A percentile compares a stretch with the other conserved stretches of the same genome.
These are phyloP conservation scores for Iris macrosiphon DNA, from an alignment of 106 monocot species.

Conservation along the genomic window DNA sequence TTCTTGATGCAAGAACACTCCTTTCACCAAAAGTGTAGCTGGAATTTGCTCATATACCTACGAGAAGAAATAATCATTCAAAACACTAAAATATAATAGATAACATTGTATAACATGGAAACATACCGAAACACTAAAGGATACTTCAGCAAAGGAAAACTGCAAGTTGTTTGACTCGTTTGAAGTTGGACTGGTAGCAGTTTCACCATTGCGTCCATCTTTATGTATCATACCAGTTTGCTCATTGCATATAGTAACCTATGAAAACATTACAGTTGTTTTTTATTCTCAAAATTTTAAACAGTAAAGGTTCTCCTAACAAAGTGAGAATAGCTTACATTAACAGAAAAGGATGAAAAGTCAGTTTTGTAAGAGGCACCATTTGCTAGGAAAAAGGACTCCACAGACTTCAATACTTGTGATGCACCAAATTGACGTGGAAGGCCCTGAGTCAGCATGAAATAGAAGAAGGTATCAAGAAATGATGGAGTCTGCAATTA, in stretches of 20 bases:
- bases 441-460: conserved; percentile 46
- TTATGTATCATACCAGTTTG: conserved; percentile 1
- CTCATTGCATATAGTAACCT: conserved; percentile 45
- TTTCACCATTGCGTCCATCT: conserved; percentile 5
- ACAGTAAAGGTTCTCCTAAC: not conserved
- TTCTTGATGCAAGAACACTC: conserved; percentile 6
- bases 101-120: not conserved
- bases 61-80: conserved; percentile 3
- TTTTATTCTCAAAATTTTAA: not conserved
- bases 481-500: not conserved
- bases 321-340: conserved; percentile 33
- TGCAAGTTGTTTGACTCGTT: conserved; percentile 9
- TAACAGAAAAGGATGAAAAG: conserved; percentile 44
- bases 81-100: not conserved
- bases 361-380: conserved; percentile 50
- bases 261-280: not conserved
- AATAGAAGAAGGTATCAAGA: conserved; percentile 4
- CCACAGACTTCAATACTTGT: conserved; percentile 63
- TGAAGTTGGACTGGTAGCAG: not conserved
- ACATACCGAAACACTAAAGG: conserved; percentile 48
- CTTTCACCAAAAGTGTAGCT: conserved; percentile 68
- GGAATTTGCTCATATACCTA: conserved; percentile 95
- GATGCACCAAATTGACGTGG: conserved; percentile 55
- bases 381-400: conserved; percentile 54
- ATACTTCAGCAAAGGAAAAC: conserved; percentile 4